Base-by-base conservation (phyloP, 2,329 filamentous ascomycete genomes). In the Chalaropsis ovoidea region DNA sequence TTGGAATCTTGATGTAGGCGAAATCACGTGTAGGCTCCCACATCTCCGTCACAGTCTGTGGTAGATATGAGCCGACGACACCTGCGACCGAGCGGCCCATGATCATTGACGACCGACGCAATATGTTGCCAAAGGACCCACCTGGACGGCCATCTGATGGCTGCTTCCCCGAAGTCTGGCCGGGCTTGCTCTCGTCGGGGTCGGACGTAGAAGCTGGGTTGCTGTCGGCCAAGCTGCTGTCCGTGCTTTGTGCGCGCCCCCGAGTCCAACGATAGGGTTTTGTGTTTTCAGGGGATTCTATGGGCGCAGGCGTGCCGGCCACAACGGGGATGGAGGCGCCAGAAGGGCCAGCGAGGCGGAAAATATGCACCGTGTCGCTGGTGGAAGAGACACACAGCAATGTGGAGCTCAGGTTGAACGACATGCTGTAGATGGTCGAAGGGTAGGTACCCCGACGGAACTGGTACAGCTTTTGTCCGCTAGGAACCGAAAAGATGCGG, bases 391-490 rank as follows among this genome's bases (percentile, higher is more conserved):
- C 92, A 72, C 92, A 96, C 43, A 99, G 83, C 11, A 99, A 80
- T 1, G 92, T 96, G 1, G 92, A 95, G 67, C 89, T 91, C 62
- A 91, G 86, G 75, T 99, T 99, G 77, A 99, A 99, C 0, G 92
- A 95, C 91, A 99, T 96, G 82, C 91, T 95, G 77, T 92, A 96
- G 70, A 99, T 99, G 49, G 90, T 88, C 1, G 92, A 92, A 0
- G 94, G 94, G 75, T 96, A 96, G 1, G 93, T 96, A 54, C 94
- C 94, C 69, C 94, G 86, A 67, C 94, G 85, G 77, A 99, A 99
- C 74, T 99, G 93, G 75, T 92, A 97, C 19, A 99, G 81, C 75
- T 97, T 99, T 72, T 93, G 87, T 11, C 90, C 94, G 69, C 86
- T 85, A 2, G 94, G 94, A 1, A 99, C 85, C 0, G 90, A 90